phyloP scores from a whole-genome alignment of 179 eudicot genomes.

The Gypsophila paniculata region DNA sequence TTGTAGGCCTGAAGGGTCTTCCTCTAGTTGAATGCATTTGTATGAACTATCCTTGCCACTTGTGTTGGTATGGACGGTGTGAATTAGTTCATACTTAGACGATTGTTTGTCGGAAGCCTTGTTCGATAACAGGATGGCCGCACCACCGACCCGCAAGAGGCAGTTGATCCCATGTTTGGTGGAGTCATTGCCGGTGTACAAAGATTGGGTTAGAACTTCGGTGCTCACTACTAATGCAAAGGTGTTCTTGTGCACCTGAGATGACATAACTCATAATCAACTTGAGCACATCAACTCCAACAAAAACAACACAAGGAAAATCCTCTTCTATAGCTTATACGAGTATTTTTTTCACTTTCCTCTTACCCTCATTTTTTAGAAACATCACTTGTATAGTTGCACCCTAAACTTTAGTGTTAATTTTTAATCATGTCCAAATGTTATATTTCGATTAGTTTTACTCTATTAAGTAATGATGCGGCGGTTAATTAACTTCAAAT shows the following conservation, averaged over 20 bases:
- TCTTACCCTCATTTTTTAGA: too few relatives aligned
- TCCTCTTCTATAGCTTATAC: too few relatives aligned
- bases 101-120: constrained; percentile 16
- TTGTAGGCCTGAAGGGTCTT: constrained; percentile 27
- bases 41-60: constrained; percentile 31
- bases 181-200: constrained; percentile 37
- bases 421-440: too few relatives aligned
- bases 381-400: too few relatives aligned
- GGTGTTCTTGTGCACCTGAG: constrained; percentile 36
- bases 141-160: constrained; percentile 44
- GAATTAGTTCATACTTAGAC: constrained; percentile 34
- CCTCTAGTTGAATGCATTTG: constrained; percentile 32
- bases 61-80: constrained; percentile 30
- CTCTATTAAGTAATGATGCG: too few relatives aligned
- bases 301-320: too few relatives aligned
- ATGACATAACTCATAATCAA: not conserved
- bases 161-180: constrained; percentile 37
- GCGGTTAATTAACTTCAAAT: too few relatives aligned
- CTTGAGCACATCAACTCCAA: too few relatives aligned
- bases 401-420: too few relatives aligned
- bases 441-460: too few relatives aligned
- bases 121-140: constrained; percentile 44
- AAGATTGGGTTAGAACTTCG: constrained; percentile 30
- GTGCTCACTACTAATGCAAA: constrained; percentile 45
- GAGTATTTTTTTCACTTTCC: too few relatives aligned